Evolutionary conservation across 2,329 filamentous ascomycete species (phyloP).

Genomic region (Talaromyces sp.): DNA sequence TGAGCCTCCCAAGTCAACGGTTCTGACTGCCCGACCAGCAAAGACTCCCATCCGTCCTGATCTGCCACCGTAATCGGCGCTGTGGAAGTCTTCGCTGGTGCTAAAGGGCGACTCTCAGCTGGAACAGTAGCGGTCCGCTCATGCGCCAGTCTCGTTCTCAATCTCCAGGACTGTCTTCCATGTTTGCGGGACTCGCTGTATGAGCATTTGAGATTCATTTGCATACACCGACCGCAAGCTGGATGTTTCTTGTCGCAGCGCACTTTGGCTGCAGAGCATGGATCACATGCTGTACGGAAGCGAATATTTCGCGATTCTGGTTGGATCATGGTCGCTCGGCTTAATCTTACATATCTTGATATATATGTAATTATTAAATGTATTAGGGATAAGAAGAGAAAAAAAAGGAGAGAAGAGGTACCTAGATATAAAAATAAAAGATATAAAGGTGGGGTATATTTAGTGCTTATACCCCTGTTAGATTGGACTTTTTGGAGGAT

Average conservation of each 20-base stretch:
- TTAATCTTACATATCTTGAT: background rate
- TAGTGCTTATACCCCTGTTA: too few relatives aligned
- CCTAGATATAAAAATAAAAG: too few relatives aligned
- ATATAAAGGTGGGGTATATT: too few relatives aligned
- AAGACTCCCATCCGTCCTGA: background rate
- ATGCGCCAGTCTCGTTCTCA: background rate
- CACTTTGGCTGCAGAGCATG: constrained; percentile 13
- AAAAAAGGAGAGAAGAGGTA: too few relatives aligned
- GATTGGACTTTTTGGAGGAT: too few relatives aligned
- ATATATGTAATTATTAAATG: too few relatives aligned
- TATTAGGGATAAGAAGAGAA: too few relatives aligned
- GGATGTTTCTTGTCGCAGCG: constrained; percentile 17
- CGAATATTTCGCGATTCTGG: background rate
- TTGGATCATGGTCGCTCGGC: background rate
- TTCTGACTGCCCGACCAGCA: background rate
- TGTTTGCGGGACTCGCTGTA: constrained; percentile 16
- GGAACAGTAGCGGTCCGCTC: background rate
- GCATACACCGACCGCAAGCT: background rate
- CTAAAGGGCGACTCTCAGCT: background rate
- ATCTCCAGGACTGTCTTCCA: constrained; percentile 3
- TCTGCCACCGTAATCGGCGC: background rate
- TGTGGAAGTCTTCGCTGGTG: background rate
- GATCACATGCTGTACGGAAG: constrained; percentile 15
- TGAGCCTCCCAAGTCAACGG: background rate
- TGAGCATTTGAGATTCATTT: background rate